Evolutionary conservation across 495 filamentous ascomycete genomes (phyloP).

Genomic region (Staphylotrichum tortipilum): DNA sequence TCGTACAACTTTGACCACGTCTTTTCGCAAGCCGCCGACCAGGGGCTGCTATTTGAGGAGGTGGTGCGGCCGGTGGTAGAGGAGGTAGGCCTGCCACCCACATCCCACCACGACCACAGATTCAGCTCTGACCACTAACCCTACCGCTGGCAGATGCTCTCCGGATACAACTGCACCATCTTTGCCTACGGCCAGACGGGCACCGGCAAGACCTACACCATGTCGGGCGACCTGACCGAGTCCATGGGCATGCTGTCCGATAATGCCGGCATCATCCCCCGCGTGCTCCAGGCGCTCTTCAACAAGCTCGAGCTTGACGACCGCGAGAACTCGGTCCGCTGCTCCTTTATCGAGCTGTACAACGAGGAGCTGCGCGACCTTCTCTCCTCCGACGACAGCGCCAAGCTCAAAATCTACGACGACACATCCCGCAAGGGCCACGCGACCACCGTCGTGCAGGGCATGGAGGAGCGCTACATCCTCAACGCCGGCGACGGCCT

Average conservation of each 20-base stretch:
- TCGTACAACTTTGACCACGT: slow-evolving; percentile 95
- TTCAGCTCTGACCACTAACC: too few relatives aligned
- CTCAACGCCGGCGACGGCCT: slow-evolving; percentile 77
- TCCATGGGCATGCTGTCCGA: slow-evolving; percentile 78
- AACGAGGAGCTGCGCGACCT: slow-evolving; percentile 94
- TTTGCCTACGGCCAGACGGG: slow-evolving; percentile 98
- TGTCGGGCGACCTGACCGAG: slow-evolving; percentile 95
- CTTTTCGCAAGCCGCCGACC: slow-evolving; percentile 91
- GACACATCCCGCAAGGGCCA: slow-evolving; percentile 77
- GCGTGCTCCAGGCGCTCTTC: slow-evolving; percentile 79
- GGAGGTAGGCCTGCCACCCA: slow-evolving; percentile 72
- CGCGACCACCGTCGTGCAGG: slow-evolving; percentile 75
- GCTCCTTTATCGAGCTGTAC: slow-evolving; percentile 97
- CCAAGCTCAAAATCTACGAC: slow-evolving; percentile 91
- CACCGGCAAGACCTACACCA: slow-evolving; percentile 97
- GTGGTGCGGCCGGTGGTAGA: slow-evolving; percentile 85
- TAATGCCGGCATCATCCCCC: slow-evolving; percentile 86
- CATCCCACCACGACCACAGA: too few relatives aligned
- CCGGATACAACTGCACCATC: slow-evolving; percentile 96
- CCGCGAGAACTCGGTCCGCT: slow-evolving; percentile 86
- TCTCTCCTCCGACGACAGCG: slow-evolving; percentile 66
- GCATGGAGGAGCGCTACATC: slow-evolving; percentile 94
- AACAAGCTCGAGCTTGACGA: slow-evolving; percentile 66
- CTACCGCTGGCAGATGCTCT: slow-evolving; percentile 93
- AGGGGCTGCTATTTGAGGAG: slow-evolving; percentile 85